phyloP scores from a whole-genome alignment of 441 rosid genomes.

The Mallotus japonicus region DNA sequence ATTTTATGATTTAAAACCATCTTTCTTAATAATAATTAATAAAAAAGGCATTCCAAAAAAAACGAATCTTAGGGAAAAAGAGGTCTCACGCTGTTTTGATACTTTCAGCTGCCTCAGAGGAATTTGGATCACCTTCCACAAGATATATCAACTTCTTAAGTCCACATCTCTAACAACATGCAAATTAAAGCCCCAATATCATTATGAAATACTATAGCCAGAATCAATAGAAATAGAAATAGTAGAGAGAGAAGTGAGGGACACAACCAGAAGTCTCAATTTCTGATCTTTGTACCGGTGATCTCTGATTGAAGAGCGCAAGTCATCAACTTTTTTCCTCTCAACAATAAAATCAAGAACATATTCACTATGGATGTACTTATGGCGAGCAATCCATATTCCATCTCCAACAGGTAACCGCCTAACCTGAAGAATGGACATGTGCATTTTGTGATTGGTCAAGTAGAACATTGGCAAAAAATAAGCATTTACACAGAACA shows the following conservation, averaged over 20 bases:
- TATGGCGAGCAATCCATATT: conserved; percentile 90
- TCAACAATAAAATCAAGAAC: conserved; percentile 94
- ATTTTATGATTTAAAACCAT: too few species aligned
- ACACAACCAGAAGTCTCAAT: conserved; percentile 70
- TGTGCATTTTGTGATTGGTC: conserved; percentile 2
- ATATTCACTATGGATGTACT: conserved; percentile 53
- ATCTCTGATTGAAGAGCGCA: conserved; percentile 85
- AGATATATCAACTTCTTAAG: conserved; percentile 85
- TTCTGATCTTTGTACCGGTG: conserved; percentile 93
- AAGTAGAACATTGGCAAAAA: conserved; percentile 3
- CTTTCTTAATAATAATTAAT: too few species aligned
- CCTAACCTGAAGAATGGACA: conserved; percentile 53
- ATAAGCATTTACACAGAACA: conserved; percentile 13
- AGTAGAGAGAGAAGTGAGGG: not conserved
- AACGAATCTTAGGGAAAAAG: not conserved
- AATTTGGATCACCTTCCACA: conserved; percentile 90
- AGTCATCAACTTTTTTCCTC: conserved; percentile 81
- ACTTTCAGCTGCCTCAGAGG: conserved; percentile 85
- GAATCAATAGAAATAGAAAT: not conserved
- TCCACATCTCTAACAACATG: conserved; percentile 63
- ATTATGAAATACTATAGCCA: conserved; percentile 3
- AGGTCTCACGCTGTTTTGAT: conserved; percentile 80
- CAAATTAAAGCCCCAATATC: conserved; percentile 10
- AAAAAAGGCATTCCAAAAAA: not conserved
- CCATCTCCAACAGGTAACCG: conserved; percentile 87